Evolutionary conservation across 2,329 filamentous ascomycete genomes (phyloP).

Genomic region (Ceratocystis destructans): DNA sequence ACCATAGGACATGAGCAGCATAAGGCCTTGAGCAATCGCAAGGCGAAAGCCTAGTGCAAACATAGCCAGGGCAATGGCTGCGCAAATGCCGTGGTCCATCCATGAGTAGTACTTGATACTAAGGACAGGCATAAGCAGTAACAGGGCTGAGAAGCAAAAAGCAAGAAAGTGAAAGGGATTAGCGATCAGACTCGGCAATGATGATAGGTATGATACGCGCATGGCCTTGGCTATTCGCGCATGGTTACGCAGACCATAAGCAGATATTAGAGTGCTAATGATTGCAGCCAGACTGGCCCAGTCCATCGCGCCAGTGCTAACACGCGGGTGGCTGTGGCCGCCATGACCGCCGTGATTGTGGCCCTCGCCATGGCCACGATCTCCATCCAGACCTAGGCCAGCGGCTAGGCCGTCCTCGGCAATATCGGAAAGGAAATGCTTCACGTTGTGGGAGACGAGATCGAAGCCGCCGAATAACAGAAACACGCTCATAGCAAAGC

Average conservation of each 20-base stretch:
- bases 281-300: constrained; percentile 71
- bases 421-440: constrained; percentile 49
- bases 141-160: constrained; percentile 66
- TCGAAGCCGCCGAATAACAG: constrained; percentile 97
- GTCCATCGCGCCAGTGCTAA: constrained; percentile 66
- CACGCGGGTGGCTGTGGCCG: constrained; percentile 48
- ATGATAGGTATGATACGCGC: constrained; percentile 69
- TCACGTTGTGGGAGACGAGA: constrained; percentile 81
- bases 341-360: constrained; percentile 41
- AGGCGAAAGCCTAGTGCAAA: constrained; percentile 72
- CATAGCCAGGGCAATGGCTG: constrained; percentile 75
- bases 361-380: neutral
- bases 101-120: constrained; percentile 61
- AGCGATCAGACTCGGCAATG: constrained; percentile 69
- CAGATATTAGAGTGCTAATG: constrained; percentile 68
- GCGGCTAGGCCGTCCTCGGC: constrained; percentile 24
- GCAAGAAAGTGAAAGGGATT: constrained; percentile 95
- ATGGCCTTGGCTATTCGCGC: constrained; percentile 83
- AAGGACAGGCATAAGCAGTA: constrained; percentile 70
- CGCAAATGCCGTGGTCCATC: constrained; percentile 71
- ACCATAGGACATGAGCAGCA: constrained; percentile 86
- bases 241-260: constrained; percentile 78
- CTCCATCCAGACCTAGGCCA: constrained; percentile 4
- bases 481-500: constrained; percentile 91
- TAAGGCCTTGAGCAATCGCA: constrained; percentile 73